phyloP scores from a whole-genome alignment of 2,329 filamentous ascomycete genomes.

The Fusarium neocosmosporiellum region DNA sequence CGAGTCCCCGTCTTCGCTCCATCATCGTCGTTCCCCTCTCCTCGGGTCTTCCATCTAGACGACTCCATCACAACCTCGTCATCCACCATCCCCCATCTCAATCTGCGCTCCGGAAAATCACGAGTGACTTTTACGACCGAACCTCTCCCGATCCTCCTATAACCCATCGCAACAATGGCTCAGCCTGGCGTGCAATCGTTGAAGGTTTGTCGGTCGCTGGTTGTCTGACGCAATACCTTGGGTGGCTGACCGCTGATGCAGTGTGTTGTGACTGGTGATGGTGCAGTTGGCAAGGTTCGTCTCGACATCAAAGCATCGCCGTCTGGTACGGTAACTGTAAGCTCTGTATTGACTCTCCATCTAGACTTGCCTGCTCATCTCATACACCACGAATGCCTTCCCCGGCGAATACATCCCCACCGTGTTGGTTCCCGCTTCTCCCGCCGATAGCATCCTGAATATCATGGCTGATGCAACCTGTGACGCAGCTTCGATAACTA shows the following conservation, averaged over 20 bases:
- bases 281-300: constrained; percentile 95
- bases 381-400: constrained; percentile 99
- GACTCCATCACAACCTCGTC: constrained; percentile 20
- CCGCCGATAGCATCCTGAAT: neutral
- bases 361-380: constrained; percentile 98
- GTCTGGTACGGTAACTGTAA: neutral
- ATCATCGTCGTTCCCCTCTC: constrained; percentile 22
- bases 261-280: constrained; percentile 99
- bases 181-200: constrained; percentile 88
- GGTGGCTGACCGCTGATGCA: constrained; percentile 57
- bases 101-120: constrained; percentile 14
- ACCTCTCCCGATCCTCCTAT: constrained; percentile 6
- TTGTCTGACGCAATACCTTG: constrained; percentile 30
- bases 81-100: constrained; percentile 22
- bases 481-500: constrained; percentile 91
- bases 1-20: constrained; percentile 17
- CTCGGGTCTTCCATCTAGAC: constrained; percentile 18
- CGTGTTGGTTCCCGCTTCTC: constrained; percentile 72
- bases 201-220: constrained; percentile 72
- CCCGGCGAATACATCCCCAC: constrained; percentile 99
- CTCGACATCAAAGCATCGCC: constrained; percentile 8
- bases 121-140: constrained; percentile 1
- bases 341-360: constrained; percentile 44
- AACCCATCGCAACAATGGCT: constrained; percentile 66
- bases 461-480: constrained; percentile 20